Percentiles rank a stretch among this genome's conserved stretches.
These are phyloP conservation scores for Capronia coronata DNA, from an alignment of 2,329 filamentous ascomycete genomes.

Conservation along the genomic window DNA sequence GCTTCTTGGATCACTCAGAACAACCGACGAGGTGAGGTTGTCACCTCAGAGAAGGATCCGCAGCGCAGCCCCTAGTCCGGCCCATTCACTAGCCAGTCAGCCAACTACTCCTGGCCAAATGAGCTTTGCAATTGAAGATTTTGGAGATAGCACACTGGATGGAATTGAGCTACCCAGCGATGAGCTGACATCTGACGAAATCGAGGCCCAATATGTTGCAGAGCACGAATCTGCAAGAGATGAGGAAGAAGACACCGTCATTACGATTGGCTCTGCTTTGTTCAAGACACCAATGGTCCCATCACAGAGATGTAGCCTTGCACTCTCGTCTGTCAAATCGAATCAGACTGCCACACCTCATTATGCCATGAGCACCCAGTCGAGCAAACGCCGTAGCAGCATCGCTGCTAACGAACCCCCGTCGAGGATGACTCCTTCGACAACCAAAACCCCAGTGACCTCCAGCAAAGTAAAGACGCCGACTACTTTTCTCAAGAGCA, in stretches of 20 bases:
- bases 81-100: conserved; percentile 15
- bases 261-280: conserved; percentile 19
- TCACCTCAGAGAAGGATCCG: conserved; percentile 22
- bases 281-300: conserved; percentile 18
- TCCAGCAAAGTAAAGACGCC: conserved; percentile 6
- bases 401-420: not conserved
- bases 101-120: conserved; percentile 24
- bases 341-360: conserved; percentile 8
- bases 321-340: conserved; percentile 6
- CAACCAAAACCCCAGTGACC: not conserved
- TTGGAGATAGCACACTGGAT: conserved; percentile 26
- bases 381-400: conserved; percentile 9
- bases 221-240: conserved; percentile 4
- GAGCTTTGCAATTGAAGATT: conserved; percentile 25
- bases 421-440: conserved; percentile 1
- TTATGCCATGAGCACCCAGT: conserved; percentile 20
- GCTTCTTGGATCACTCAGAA: conserved; percentile 8
- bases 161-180: conserved; percentile 24
- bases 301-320: conserved; percentile 11
- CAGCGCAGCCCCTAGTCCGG: conserved; percentile 25
- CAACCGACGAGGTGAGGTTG: not conserved
- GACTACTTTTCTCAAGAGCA: conserved; percentile 16
- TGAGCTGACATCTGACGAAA: conserved; percentile 18
- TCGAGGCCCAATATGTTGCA: not conserved
- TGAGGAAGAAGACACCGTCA: conserved; percentile 14